Percentiles rank a stretch among this genome's conserved stretches.
Conservation (phyloP, 2,329 filamentous ascomycete genomes). For the Penicillium sp. region DNA sequence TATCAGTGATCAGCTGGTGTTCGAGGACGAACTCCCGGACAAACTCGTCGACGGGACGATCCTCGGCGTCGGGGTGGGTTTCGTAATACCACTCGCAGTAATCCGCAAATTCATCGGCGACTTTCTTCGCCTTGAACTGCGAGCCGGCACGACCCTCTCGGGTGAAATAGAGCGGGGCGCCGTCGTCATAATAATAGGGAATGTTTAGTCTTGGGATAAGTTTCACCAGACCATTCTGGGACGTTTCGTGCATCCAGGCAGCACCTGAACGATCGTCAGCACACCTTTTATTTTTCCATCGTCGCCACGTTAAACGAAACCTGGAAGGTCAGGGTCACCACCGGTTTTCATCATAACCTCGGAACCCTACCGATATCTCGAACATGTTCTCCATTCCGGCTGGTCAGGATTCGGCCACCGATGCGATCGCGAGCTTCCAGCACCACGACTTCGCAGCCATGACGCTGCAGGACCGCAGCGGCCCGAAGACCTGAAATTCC, state of each 20-base stretch:
- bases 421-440: constrained; percentile 38
- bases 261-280: constrained; percentile 32
- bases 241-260: constrained; percentile 50
- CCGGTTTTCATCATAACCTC: neutral
- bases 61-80: constrained; percentile 42
- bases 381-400: constrained; percentile 35
- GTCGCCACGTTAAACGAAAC: neutral
- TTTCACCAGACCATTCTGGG: constrained; percentile 46
- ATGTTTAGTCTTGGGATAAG: constrained; percentile 44
- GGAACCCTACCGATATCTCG: constrained; percentile 40
- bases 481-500: constrained; percentile 38
- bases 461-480: constrained; percentile 34
- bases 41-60: constrained; percentile 42
- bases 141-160: constrained; percentile 44
- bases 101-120: constrained; percentile 48
- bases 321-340: neutral
- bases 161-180: constrained; percentile 44
- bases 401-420: constrained; percentile 42
- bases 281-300: neutral
- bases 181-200: constrained; percentile 49
- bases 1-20: constrained; percentile 44
- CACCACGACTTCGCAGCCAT: constrained; percentile 37
- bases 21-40: constrained; percentile 42
- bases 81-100: constrained; percentile 45
- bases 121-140: constrained; percentile 50